Base-by-base conservation (phyloP, 2,329 filamentous ascomycete genomes). In the Arthrobotrys pseudoclavata region DNA sequence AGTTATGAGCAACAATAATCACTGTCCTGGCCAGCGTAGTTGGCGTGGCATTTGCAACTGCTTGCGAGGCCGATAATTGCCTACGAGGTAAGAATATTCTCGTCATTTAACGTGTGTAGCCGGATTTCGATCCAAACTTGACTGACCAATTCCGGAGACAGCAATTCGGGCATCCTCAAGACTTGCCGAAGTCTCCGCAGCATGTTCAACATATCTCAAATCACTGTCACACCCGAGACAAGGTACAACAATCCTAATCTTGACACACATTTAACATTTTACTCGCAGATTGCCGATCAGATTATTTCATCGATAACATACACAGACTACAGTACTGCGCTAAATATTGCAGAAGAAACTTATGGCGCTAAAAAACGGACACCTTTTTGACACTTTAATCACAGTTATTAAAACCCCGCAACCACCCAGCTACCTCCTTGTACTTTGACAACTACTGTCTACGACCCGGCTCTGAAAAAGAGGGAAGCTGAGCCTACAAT, bases 391-490 rank as follows among this genome's bases (percentile, higher is more conserved):
- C n/a, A 68, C 50, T 37, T 47, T 48, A 40, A 68, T 50, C 4
- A 12, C 37, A 5, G 37, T 57, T 24, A 53, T 34, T 3, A 55
- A 29, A n/a, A 45, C 20, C 57, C 64, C n/a, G 34, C n/a, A 4
- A 60, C 50, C 13, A 48, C 26, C 13, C 34, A 57, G 10, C 2
- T 24, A 13, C 40, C 40, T n/a, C n/a, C 18, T 2, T 29, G 4
- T n/a, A 57, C 52, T 6, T 22, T 6, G 24, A 68, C 64, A 4
- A 7, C 1, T 13, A 68, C 64, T 10, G 6, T 22, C 0, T 69
- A 48, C n/a, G 20, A 69, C 29, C 66, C 66, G 5, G 52, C 50
- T 13, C 52, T 69, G 2, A 69, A 69, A 37, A 69, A 69, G n/a
- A 34, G 66, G 26, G 50, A 69, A 29, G 52, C 18, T 9, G 10